phyloP scores from a whole-genome alignment of 139 green algal species.

The Coccomyxa sp. region DNA sequence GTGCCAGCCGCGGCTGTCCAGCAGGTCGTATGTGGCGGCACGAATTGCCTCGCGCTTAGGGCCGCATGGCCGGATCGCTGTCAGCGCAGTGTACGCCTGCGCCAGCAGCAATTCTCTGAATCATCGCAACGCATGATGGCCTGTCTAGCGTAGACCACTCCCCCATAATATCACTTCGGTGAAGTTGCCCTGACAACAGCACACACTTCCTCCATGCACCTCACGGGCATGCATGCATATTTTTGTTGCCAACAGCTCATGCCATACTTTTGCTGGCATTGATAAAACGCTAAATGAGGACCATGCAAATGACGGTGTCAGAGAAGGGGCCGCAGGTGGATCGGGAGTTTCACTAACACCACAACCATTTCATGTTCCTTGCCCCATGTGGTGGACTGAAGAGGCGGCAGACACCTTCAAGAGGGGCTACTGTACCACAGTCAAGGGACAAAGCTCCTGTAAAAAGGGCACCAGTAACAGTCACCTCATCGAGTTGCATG shows the following conservation, averaged over 20 bases:
- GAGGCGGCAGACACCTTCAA: neutral
- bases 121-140: neutral
- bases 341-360: no score
- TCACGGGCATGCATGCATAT: no score
- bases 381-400: no score
- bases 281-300: no score
- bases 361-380: no score
- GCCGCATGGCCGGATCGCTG: constrained; percentile 71
- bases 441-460: neutral
- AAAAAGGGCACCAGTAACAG: neutral
- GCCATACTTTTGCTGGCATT: neutral
- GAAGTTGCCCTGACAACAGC: neutral
- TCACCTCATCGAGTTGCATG: constrained; percentile 40
- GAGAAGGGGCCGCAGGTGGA: no score
- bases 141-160: neutral
- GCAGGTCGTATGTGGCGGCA: constrained; percentile 61
- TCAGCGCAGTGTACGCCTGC: constrained; percentile 66
- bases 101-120: neutral
- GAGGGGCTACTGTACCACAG: no score
- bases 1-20: constrained; percentile 22
- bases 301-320: no score
- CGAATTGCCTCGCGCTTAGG: constrained; percentile 76
- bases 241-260: neutral
- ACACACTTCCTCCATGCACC: no score
- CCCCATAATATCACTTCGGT: neutral